These are phyloP conservation scores for Dactylellina drechsleri DNA, from an alignment of 2,329 filamentous ascomycete genomes.

Conservation along the genomic window DNA sequence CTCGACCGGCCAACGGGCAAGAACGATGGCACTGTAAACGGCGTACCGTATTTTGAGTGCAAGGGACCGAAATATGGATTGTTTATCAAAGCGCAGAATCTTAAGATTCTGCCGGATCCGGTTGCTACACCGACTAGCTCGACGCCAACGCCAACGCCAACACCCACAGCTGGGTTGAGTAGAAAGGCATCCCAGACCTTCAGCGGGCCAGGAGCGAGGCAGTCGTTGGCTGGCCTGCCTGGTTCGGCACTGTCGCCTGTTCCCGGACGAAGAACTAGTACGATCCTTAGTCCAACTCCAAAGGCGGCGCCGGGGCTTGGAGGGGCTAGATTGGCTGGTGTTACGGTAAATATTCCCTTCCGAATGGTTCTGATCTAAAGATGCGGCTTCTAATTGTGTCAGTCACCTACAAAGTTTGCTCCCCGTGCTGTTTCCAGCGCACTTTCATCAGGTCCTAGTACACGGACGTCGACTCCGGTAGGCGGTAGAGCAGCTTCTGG, in stretches of 20 bases:
- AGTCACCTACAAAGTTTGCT: conserved; percentile 50
- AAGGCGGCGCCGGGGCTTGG: conserved; percentile 38
- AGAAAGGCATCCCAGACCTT: conserved; percentile 58
- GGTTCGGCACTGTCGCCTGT: conserved; percentile 43
- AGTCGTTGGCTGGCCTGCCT: conserved; percentile 25
- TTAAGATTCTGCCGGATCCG: conserved; percentile 62
- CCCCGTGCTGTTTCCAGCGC: conserved; percentile 47
- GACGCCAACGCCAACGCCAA: conserved; percentile 58
- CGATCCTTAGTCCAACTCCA: conserved; percentile 40
- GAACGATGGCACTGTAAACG: conserved; percentile 91
- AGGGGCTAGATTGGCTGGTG: conserved; percentile 28
- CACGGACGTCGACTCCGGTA: conserved; percentile 46
- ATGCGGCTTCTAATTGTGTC: conserved; percentile 4
- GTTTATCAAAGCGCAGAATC: conserved; percentile 80
- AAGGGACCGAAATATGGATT: conserved; percentile 76
- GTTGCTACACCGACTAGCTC: conserved; percentile 19
- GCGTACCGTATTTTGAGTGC: conserved; percentile 89
- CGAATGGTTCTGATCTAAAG: not conserved
- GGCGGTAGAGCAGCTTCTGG: conserved; percentile 38
- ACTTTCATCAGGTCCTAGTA: conserved; percentile 38
- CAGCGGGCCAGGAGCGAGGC: conserved; percentile 58
- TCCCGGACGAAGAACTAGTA: conserved; percentile 42
- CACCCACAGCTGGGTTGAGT: conserved; percentile 59
- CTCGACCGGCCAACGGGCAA: conserved; percentile 84
- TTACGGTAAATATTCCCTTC: conserved; percentile 24